Base-by-base conservation (phyloP, 2,329 filamentous ascomycete species). In the Aureobasidium vineae region DNA sequence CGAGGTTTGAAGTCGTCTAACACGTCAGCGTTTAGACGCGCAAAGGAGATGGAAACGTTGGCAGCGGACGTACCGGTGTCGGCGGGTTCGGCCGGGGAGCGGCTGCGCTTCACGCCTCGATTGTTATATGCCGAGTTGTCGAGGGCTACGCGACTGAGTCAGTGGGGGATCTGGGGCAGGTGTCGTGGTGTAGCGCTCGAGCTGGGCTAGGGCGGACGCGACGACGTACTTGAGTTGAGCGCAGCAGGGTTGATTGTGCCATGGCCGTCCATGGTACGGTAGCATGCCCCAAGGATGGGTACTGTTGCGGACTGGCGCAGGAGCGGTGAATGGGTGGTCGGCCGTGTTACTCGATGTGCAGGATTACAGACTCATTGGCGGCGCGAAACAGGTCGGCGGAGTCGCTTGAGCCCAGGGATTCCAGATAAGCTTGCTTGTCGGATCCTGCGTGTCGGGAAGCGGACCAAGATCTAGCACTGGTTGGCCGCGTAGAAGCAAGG, bases 171-270 rank as follows among this genome's bases (percentile, higher is more conserved):
- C 7, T 45, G 10, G 26, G n/a, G 23, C 21, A 41, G 19, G 23
- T 21, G 36, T n/a, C 19, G 7, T 56, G 43, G 57, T 26, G 21
- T 57, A 21, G 66, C 23, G 63, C 65, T 41, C 21, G 45, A 31
- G 65, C 53, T n/a, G 23, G 21, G 19, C n/a, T 54, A 10, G 26
- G 38, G 45, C 19, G 47, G 50, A 45, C n/a, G 43, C 54, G 49
- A 57, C 43, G 52, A 71, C 75, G 72, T 88, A 94, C 90, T 87
- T 82, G 88, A 88, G 81, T 90, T 92, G 82, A 96, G 85, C 70
- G 90, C 90, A 75, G 91, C 91, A 77, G 92, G 92, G 84, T 96
- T 91, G 84, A 96, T 95, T 76, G 92, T 96, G 77, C 90, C 90
- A 83, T 89, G 89, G 78, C 91, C 89, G 85, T 90, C 89, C 74